Conservation (phyloP, 441 rosid species). For the Jatropha multifida region DNA sequence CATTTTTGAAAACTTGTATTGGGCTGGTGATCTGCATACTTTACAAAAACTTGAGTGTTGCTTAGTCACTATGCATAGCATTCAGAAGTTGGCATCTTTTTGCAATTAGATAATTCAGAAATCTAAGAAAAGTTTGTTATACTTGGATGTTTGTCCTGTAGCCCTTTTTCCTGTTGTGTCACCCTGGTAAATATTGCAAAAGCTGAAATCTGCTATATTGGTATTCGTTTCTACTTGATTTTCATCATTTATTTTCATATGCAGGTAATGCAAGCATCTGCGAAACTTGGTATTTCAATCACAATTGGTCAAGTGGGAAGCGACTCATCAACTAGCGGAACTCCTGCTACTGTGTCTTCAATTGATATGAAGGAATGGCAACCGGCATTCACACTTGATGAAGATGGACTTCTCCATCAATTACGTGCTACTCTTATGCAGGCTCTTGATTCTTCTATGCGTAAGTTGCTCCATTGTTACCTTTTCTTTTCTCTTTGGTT, state of each 20-base stretch:
- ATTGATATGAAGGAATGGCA: conserved; percentile 83
- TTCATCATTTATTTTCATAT: conserved; percentile 22
- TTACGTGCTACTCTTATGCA: conserved; percentile 76
- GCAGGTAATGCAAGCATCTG: conserved; percentile 86
- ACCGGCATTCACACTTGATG: conserved; percentile 68
- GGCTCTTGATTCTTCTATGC: conserved; percentile 55
- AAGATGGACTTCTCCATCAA: conserved; percentile 83
- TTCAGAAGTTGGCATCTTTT: background rate
- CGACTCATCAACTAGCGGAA: conserved; percentile 46
- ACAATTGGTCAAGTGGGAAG: conserved; percentile 79
- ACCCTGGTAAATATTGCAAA: conserved; percentile 4
- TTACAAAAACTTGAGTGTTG: background rate
- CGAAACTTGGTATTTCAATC: conserved; percentile 67
- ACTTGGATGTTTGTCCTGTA: background rate
- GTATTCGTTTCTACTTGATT: background rate
- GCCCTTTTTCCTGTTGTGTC: background rate
- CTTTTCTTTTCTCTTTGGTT: background rate
- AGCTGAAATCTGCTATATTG: conserved; percentile 12
- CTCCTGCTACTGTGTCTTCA: conserved; percentile 48
- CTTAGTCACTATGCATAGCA: background rate
- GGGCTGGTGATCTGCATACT: conserved; percentile 8
- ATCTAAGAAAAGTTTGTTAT: background rate
- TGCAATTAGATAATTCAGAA: background rate
- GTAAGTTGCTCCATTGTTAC: conserved; percentile 44
- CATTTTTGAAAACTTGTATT: background rate